Conservation (phyloP, 1,284 basidiomycete species). For the Leccinum subfulvum region DNA sequence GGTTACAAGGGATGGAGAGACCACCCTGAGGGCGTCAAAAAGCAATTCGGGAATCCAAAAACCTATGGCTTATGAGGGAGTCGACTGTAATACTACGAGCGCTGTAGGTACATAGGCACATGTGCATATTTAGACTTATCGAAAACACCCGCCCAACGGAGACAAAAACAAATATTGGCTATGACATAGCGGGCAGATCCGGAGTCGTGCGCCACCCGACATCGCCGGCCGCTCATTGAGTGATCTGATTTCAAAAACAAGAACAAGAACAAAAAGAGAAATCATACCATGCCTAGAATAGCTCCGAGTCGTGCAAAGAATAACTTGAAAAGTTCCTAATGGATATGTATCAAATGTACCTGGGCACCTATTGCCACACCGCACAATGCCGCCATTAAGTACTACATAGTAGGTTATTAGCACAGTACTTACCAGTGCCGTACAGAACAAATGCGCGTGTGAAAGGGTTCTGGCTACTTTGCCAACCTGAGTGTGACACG, state of each 20-base stretch:
- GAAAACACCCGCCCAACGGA: not conserved
- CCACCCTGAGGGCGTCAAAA: too few relatives aligned
- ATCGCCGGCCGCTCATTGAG: not conserved
- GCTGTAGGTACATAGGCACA: not conserved
- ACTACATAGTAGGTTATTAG: not conserved
- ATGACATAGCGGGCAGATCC: not conserved
- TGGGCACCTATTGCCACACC: not conserved
- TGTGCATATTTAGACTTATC: not conserved
- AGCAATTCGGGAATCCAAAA: too few relatives aligned
- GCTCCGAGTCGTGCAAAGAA: not conserved
- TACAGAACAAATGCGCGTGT: not conserved
- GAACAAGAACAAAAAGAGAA: not conserved
- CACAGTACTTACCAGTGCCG: not conserved
- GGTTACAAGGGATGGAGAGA: too few relatives aligned
- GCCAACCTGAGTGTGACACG: not conserved
- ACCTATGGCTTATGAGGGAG: too few relatives aligned
- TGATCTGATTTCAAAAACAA: not conserved
- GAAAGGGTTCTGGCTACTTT: not conserved
- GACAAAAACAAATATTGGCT: not conserved
- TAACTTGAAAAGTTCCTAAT: not conserved
- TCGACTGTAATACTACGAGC: not conserved
- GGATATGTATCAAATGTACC: not conserved
- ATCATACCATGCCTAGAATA: not conserved
- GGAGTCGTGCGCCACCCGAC: not conserved
- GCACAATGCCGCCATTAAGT: not conserved